Evolutionary conservation across 1,284 basidiomycete species (phyloP).

Genomic region (Cryptococcus sp.): DNA sequence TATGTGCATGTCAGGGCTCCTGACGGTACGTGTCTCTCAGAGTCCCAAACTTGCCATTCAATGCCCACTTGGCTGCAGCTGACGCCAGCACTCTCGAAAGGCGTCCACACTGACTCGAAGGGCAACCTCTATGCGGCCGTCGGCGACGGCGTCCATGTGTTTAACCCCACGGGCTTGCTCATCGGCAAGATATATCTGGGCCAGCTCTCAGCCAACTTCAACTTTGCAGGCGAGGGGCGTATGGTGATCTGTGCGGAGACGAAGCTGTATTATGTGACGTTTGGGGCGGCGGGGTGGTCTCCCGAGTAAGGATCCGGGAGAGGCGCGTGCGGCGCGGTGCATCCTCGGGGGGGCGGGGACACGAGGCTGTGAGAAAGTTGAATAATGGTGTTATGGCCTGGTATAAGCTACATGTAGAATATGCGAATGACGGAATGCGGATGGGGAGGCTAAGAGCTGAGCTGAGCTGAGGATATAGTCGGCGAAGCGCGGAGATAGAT

Average conservation of each 20-base stretch:
- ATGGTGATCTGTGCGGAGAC: constrained; percentile 68
- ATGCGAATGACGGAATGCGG: too few relatives aligned
- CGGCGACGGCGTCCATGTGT: constrained; percentile 72
- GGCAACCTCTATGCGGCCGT: constrained; percentile 68
- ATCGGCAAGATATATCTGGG: constrained; percentile 72
- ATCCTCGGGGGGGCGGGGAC: too few relatives aligned
- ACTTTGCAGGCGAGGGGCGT: constrained; percentile 62
- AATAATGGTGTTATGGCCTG: too few relatives aligned
- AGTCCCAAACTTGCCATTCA: too few relatives aligned
- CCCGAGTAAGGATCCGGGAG: not conserved
- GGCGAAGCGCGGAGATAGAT: too few relatives aligned
- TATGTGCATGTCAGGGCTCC: constrained; percentile 64
- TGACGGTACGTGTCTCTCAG: constrained; percentile 54
- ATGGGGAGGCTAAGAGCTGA: too few relatives aligned
- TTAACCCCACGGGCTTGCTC: constrained; percentile 60
- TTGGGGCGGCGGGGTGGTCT: constrained; percentile 47
- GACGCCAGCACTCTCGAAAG: constrained; percentile 4
- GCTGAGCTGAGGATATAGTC: too few relatives aligned
- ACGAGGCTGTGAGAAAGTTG: too few relatives aligned
- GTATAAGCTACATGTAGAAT: too few relatives aligned
- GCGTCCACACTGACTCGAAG: constrained; percentile 58
- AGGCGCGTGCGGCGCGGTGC: too few relatives aligned
- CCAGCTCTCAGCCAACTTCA: constrained; percentile 58
- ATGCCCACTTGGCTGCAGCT: not conserved
- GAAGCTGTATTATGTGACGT: constrained; percentile 61